phyloP scores from a whole-genome alignment of 202 grass and related monocot genomes.

The Digitaria exilis region DNA sequence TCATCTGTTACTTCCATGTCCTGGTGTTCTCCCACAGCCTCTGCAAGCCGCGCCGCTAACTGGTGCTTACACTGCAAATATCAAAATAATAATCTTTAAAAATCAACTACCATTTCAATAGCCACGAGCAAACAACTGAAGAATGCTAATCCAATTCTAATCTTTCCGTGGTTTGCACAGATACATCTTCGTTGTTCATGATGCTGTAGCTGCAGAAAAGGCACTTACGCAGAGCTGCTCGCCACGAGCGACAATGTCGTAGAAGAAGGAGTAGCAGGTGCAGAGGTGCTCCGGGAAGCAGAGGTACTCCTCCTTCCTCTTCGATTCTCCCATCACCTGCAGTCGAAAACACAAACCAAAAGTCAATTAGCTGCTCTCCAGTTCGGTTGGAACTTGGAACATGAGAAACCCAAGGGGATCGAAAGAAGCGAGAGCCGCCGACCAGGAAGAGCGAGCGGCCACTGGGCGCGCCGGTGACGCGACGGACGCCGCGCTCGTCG shows the following conservation, averaged over 20 bases:
- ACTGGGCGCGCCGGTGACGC: constrained; percentile 71
- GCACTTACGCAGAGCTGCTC: constrained; percentile 81
- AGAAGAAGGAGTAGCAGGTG: constrained; percentile 97
- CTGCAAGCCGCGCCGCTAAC: constrained; percentile 85
- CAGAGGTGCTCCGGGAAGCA: constrained; percentile 94
- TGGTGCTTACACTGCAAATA: constrained; percentile 85
- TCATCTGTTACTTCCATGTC: constrained; percentile 76
- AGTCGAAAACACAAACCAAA: background rate
- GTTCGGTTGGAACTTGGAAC: background rate
- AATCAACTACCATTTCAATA: constrained; percentile 9
- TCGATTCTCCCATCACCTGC: constrained; percentile 91
- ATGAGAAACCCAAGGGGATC: background rate
- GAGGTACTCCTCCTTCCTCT: constrained; percentile 86
- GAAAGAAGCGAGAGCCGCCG: background rate
- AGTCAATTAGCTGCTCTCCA: background rate
- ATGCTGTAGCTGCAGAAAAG: background rate
- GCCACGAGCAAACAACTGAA: background rate
- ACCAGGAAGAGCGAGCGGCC: constrained; percentile 89
- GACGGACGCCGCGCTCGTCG: constrained; percentile 77
- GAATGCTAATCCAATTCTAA: background rate
- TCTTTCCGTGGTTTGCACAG: background rate
- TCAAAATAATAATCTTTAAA: background rate
- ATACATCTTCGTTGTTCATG: background rate
- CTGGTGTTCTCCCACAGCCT: constrained; percentile 61
- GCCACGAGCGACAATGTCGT: constrained; percentile 82